Conservation (phyloP, 192 early-diverging fungal species). For the Chytriomyces hyalinus region DNA sequence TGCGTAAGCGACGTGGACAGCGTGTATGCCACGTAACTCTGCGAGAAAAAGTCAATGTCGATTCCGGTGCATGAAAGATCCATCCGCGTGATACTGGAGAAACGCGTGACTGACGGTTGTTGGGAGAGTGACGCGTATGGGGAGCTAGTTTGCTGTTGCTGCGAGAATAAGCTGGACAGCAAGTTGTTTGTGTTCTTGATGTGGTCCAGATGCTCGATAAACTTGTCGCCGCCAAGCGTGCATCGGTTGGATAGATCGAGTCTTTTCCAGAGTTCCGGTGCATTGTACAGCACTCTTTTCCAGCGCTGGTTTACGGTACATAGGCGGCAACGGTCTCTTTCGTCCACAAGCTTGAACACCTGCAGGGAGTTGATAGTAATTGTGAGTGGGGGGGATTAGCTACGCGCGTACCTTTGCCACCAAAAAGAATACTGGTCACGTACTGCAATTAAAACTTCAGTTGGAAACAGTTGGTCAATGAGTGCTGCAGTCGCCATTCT, state of each 20-base stretch:
- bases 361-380: neutral
- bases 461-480: constrained; percentile 22
- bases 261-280: constrained; percentile 41
- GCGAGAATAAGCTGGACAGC: neutral
- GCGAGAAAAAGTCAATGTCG: constrained; percentile 34
- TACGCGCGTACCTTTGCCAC: too few species aligned
- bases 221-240: constrained; percentile 44
- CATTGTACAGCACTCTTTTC: constrained; percentile 36
- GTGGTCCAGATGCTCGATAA: constrained; percentile 23
- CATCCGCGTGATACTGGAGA: constrained; percentile 38
- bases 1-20: constrained; percentile 36
- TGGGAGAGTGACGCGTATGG: neutral
- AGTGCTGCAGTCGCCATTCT: neutral
- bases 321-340: constrained; percentile 24
- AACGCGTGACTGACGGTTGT: constrained; percentile 31
- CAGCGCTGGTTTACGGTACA: constrained; percentile 14
- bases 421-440: neutral
- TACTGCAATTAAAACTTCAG: constrained; percentile 26
- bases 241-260: constrained; percentile 48
- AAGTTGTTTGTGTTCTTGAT: constrained; percentile 9
- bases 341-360: constrained; percentile 28
- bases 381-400: too few species aligned
- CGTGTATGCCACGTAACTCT: neutral
- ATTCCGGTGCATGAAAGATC: constrained; percentile 53
- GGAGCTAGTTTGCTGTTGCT: neutral